Conservation (phyloP, 208 protist species). For the Naegleria gruberi region DNA sequence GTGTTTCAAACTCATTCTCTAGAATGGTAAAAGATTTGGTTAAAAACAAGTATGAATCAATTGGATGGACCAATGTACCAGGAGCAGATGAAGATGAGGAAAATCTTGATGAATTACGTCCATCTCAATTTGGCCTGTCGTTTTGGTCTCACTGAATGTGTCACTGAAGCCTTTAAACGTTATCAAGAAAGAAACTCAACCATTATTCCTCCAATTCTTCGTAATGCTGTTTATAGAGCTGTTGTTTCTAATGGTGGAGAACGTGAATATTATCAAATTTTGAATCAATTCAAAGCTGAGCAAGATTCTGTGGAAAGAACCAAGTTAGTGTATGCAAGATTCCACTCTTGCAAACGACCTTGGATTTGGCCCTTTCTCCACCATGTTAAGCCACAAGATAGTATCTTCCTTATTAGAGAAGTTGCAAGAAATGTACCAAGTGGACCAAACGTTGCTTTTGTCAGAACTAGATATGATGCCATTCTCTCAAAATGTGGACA, state of each 20-base stretch:
- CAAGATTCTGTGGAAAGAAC: background rate
- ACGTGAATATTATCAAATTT: background rate
- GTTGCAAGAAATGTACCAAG: background rate
- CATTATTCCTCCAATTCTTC: background rate
- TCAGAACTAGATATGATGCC: background rate
- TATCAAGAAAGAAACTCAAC: background rate
- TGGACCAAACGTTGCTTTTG: constrained; percentile 2
- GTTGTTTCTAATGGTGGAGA: background rate
- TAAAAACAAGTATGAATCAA: background rate
- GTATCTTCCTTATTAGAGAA: background rate
- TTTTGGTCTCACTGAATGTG: background rate
- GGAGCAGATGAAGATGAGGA: background rate
- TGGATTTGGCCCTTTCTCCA: background rate
- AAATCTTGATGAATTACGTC: background rate
- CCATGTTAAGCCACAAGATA: background rate
- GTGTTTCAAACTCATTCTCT: background rate
- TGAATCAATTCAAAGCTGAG: background rate
- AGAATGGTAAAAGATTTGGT: background rate
- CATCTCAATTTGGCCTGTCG: background rate
- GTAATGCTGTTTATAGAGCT: background rate
- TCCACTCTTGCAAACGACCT: background rate
- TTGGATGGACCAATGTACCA: background rate
- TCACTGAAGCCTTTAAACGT: background rate
- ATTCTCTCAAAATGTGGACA: background rate
- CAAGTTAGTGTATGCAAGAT: background rate